These are phyloP conservation scores for Termitomyces sp. DNA, from an alignment of 768 basidiomycete species.

Conservation along the genomic window DNA sequence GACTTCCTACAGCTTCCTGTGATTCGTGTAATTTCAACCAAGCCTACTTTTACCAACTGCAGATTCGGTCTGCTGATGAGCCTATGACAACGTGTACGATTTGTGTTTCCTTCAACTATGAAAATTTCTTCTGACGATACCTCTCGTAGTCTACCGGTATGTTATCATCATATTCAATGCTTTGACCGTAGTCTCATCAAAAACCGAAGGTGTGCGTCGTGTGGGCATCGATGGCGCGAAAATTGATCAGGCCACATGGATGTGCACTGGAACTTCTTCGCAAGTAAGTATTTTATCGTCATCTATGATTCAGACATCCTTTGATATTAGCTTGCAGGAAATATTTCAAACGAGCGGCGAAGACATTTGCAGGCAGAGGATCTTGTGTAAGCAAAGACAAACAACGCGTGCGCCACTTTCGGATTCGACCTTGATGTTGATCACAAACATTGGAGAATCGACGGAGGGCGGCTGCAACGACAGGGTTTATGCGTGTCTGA, in stretches of 20 bases:
- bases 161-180: conserved; percentile 2
- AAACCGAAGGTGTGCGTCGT: conserved; percentile 48
- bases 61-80: conserved; percentile 91
- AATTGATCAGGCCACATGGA: conserved; percentile 30
- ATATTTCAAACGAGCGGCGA: background rate
- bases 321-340: background rate
- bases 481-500: background rate
- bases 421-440: background rate
- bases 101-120: background rate
- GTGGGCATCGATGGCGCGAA: conserved; percentile 68
- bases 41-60: conserved; percentile 94
- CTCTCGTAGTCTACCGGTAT: conserved; percentile 55
- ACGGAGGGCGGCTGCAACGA: background rate
- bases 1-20: conserved; percentile 41
- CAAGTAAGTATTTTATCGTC: background rate
- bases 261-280: background rate
- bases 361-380: background rate
- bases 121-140: background rate
- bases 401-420: conserved; percentile 7
- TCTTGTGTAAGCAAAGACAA: conserved; percentile 4
- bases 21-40: conserved; percentile 79
- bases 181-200: background rate
- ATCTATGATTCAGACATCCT: background rate
- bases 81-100: conserved; percentile 75
- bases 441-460: background rate